Evolutionary conservation across 164 flowering plant genomes (phyloP).

Genomic region (Macadamia tetraphylla): DNA sequence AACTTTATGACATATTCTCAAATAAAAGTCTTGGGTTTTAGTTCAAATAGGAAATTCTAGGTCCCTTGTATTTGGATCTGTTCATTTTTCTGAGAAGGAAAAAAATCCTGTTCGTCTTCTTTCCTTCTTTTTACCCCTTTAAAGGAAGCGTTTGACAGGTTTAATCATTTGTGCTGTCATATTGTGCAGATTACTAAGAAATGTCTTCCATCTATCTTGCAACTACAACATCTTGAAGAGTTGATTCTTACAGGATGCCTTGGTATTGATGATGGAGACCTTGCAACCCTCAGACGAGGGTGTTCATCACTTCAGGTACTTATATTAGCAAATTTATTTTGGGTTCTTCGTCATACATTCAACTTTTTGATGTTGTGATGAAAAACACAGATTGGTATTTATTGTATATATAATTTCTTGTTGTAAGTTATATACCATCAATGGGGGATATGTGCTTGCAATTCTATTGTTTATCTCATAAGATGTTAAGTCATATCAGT

Average conservation of each 20-base stretch:
- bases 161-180: slow-evolving; percentile 1
- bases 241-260: slow-evolving; percentile 75
- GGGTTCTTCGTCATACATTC: not conserved
- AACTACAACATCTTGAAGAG: slow-evolving; percentile 62
- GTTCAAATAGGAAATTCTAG: not conserved
- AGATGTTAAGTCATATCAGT: too few relatives aligned
- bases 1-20: not conserved
- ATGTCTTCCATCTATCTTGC: slow-evolving; percentile 56
- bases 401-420: too few relatives aligned
- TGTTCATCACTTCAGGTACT: slow-evolving; percentile 68
- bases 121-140: not conserved
- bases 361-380: not conserved
- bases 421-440: too few relatives aligned
- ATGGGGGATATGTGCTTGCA: too few relatives aligned
- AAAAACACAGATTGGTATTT: not conserved
- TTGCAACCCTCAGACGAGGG: slow-evolving; percentile 45
- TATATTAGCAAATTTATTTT: not conserved
- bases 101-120: not conserved
- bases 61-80: too few relatives aligned
- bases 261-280: slow-evolving; percentile 69
- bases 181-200: slow-evolving; percentile 62
- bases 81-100: not conserved
- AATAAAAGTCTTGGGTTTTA: not conserved
- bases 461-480: too few relatives aligned
- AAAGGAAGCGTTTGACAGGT: not conserved